phyloP scores from a whole-genome alignment of 768 basidiomycete genomes.

The Boletus rubropictus region DNA sequence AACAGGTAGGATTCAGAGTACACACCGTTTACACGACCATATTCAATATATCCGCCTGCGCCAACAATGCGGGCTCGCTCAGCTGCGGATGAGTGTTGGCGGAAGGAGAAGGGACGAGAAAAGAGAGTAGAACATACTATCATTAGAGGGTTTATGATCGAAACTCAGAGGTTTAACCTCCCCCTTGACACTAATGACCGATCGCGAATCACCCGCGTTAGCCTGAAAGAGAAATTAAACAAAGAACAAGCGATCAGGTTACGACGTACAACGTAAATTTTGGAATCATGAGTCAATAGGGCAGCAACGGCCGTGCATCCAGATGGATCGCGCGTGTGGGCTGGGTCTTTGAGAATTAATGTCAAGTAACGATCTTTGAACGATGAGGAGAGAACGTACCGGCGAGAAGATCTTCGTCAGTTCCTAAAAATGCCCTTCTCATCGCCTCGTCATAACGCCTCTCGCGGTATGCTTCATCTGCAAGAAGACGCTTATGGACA shows the following conservation, averaged over 20 bases:
- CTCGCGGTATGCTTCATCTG: conserved; percentile 67
- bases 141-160: conserved; percentile 93
- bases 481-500: conserved; percentile 69
- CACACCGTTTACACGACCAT: conserved; percentile 91
- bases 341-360: conserved; percentile 53
- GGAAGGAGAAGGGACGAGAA: not conserved
- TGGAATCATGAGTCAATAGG: conserved; percentile 68
- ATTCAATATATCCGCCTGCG: conserved; percentile 95
- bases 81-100: conserved; percentile 35
- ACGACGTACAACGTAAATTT: conserved; percentile 69
- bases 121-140: conserved; percentile 45
- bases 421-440: conserved; percentile 86
- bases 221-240: conserved; percentile 50
- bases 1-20: not conserved
- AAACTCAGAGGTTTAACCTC: conserved; percentile 83
- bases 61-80: conserved; percentile 82
- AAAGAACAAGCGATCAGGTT: conserved; percentile 7
- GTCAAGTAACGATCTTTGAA: conserved; percentile 1
- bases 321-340: conserved; percentile 85
- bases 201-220: conserved; percentile 95
- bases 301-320: conserved; percentile 95
- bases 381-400: conserved; percentile 41
- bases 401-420: conserved; percentile 88
- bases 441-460: conserved; percentile 70
- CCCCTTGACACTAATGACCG: conserved; percentile 80